Conservation (phyloP, 2,329 filamentous ascomycete species). For the Penicillium italicum region DNA sequence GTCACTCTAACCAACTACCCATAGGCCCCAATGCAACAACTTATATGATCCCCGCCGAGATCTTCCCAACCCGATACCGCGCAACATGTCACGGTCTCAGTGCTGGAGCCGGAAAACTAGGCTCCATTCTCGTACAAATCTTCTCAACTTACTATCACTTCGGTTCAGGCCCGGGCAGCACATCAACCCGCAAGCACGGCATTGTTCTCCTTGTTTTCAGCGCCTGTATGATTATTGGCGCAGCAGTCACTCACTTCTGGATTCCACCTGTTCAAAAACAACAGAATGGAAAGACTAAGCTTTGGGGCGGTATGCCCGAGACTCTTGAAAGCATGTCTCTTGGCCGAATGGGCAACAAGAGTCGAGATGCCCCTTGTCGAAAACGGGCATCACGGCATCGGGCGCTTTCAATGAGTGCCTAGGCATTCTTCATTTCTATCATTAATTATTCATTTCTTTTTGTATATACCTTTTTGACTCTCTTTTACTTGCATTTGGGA, state of each 20-base stretch:
- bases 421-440: background rate
- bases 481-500: background rate
- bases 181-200: slow-evolving; percentile 38
- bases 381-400: slow-evolving; percentile 18
- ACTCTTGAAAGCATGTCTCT: slow-evolving; percentile 40
- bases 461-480: background rate
- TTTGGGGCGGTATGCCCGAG: slow-evolving; percentile 38
- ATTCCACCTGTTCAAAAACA: slow-evolving; percentile 39
- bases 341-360: slow-evolving; percentile 36
- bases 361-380: slow-evolving; percentile 30
- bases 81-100: slow-evolving; percentile 53
- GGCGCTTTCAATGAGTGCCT: slow-evolving; percentile 20
- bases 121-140: slow-evolving; percentile 45
- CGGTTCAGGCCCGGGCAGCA: slow-evolving; percentile 30
- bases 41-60: slow-evolving; percentile 53
- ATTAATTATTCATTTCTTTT: background rate
- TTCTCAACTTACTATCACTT: slow-evolving; percentile 42
- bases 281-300: slow-evolving; percentile 21
- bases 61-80: slow-evolving; percentile 55
- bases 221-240: slow-evolving; percentile 42
- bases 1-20: slow-evolving; percentile 3
- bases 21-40: slow-evolving; percentile 41
- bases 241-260: slow-evolving; percentile 40
- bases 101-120: slow-evolving; percentile 53
- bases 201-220: slow-evolving; percentile 43